Conservation (phyloP, 1,139 yeast species). For the Pneumocystis jirovecii region DNA sequence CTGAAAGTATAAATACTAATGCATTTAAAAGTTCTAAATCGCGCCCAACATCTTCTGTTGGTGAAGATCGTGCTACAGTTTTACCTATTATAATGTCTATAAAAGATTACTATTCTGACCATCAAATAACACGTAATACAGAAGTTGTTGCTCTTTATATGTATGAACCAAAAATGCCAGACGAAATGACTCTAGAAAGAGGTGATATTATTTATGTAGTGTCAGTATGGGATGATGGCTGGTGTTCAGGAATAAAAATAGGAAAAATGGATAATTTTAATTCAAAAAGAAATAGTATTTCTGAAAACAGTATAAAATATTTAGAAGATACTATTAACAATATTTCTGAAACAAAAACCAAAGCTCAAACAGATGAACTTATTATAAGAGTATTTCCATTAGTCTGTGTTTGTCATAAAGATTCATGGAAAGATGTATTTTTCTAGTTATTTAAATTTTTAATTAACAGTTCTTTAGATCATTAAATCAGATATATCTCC, state of each 20-base stretch:
- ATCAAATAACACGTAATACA: background rate
- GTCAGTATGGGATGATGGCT: conserved; percentile 2
- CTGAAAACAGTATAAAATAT: background rate
- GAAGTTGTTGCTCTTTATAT: conserved; percentile 1
- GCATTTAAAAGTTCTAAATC: background rate
- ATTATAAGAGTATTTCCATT: conserved; percentile 1
- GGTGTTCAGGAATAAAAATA: conserved; percentile 1
- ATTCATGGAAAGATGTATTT: conserved; percentile 1
- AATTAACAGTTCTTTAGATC: background rate
- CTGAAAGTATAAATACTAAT: background rate
- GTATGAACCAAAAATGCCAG: conserved; percentile 1
- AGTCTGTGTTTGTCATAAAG: conserved; percentile 1
- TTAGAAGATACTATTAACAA: background rate
- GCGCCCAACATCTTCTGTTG: background rate
- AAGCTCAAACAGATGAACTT: background rate
- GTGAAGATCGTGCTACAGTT: background rate
- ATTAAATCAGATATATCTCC: background rate
- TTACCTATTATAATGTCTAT: background rate
- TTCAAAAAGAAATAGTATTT: background rate
- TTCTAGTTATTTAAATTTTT: background rate
- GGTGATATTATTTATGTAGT: conserved; percentile 2
- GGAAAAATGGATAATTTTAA: background rate
- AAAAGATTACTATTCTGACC: background rate
- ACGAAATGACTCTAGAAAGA: conserved; percentile 1
- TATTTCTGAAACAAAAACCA: background rate